Conservation (phyloP, 2,329 filamentous ascomycete species). For the Nemania bipapillata region DNA sequence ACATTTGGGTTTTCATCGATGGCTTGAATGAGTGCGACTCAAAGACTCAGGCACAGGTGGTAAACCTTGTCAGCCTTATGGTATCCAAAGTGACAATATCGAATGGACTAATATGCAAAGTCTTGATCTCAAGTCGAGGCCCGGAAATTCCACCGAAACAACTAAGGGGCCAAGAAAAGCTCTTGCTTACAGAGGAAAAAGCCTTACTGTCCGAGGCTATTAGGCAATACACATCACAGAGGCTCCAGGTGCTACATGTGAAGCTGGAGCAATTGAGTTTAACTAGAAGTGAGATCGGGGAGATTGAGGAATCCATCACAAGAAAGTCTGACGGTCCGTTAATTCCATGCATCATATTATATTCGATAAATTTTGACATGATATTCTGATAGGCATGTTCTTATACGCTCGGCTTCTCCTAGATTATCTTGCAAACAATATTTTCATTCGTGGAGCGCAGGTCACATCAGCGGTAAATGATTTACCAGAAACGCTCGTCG, state of each 20-base stretch:
- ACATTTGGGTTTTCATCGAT: slow-evolving; percentile 13
- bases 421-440: slow-evolving; percentile 12
- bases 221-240: slow-evolving; percentile 5
- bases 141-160: not conserved
- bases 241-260: not conserved
- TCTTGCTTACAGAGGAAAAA: slow-evolving; percentile 9
- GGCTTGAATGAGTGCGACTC: slow-evolving; percentile 6
- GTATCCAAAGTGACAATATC: not conserved
- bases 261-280: slow-evolving; percentile 2
- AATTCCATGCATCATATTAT: not conserved
- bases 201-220: slow-evolving; percentile 4
- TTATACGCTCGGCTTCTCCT: slow-evolving; percentile 16
- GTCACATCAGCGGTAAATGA: not conserved
- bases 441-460: not conserved
- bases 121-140: slow-evolving; percentile 10
- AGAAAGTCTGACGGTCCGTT: slow-evolving; percentile 10
- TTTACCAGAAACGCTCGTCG: not conserved
- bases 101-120: not conserved
- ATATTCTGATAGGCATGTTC: slow-evolving; percentile 8
- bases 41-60: not conserved
- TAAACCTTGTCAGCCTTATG: not conserved
- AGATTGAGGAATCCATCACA: not conserved
- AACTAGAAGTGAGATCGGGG: not conserved
- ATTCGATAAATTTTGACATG: not conserved
- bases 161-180: not conserved